Percentiles rank a stretch among this genome's conserved stretches.
Evolutionary conservation across 2,329 filamentous ascomycete species (phyloP).

Genomic region (Microdochium paspali): DNA sequence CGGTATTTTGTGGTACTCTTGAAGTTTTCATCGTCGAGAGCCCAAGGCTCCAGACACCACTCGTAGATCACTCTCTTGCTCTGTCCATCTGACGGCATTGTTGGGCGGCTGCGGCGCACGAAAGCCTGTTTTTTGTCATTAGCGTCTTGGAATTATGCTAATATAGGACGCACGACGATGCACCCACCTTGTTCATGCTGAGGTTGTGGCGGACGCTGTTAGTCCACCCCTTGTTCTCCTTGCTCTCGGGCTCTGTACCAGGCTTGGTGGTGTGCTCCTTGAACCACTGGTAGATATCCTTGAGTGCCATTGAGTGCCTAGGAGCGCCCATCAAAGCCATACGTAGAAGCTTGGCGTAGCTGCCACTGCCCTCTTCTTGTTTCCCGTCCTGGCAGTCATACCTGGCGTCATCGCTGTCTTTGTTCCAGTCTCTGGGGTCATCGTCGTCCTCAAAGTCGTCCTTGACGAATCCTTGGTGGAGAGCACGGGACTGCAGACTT

Average conservation of each 20-base stretch:
- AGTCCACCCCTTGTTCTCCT: slow-evolving; percentile 70
- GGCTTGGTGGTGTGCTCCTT: slow-evolving; percentile 70
- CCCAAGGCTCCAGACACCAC: slow-evolving; percentile 69
- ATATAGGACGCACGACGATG: neutral
- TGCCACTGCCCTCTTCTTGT: slow-evolving; percentile 26
- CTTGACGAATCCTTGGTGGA: neutral
- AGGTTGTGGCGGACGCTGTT: slow-evolving; percentile 94
- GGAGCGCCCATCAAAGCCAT: slow-evolving; percentile 61
- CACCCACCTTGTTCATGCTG: slow-evolving; percentile 76
- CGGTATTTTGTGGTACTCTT: slow-evolving; percentile 79
- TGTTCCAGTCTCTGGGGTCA: slow-evolving; percentile 24
- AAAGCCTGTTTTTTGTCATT: slow-evolving; percentile 29
- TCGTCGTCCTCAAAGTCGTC: slow-evolving; percentile 12
- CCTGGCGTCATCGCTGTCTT: too few relatives aligned
- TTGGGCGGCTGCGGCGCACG: slow-evolving; percentile 34
- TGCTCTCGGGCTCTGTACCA: slow-evolving; percentile 25
- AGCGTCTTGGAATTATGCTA: too few relatives aligned
- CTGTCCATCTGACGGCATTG: slow-evolving; percentile 31
- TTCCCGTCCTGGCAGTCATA: neutral
- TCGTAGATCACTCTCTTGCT: slow-evolving; percentile 54
- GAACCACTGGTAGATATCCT: slow-evolving; percentile 91
- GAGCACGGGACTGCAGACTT: neutral
- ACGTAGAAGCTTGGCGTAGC: slow-evolving; percentile 78
- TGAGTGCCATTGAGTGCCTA: slow-evolving; percentile 63
- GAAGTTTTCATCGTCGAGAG: slow-evolving; percentile 56